Conservation (phyloP, 176 grass and related monocot species). For the Cocos nucifera region DNA sequence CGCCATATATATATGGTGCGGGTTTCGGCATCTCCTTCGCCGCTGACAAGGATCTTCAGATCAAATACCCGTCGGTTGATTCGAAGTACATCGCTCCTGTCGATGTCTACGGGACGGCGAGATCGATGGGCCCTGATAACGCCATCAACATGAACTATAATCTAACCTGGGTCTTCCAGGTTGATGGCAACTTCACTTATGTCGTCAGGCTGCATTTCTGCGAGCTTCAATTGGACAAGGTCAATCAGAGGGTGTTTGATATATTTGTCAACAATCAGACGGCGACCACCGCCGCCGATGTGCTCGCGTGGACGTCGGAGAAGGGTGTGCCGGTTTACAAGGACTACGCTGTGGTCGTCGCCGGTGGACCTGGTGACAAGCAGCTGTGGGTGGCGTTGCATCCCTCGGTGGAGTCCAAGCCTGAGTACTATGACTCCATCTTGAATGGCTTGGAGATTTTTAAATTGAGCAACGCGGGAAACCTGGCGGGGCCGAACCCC, state of each 20-base stretch:
- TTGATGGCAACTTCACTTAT: slow-evolving; percentile 13
- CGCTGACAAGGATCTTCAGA: not conserved
- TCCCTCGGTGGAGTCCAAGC: not conserved
- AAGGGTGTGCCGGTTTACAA: slow-evolving; percentile 3
- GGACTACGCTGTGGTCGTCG: slow-evolving; percentile 2
- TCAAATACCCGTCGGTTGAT: not conserved
- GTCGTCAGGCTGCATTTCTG: slow-evolving; percentile 12
- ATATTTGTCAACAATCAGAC: slow-evolving; percentile 11
- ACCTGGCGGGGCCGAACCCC: slow-evolving; percentile 10
- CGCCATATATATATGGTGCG: slow-evolving; percentile 7
- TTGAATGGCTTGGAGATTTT: slow-evolving; percentile 15
- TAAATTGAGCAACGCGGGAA: slow-evolving; percentile 1
- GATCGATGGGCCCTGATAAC: slow-evolving; percentile 3
- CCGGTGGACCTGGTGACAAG: not conserved
- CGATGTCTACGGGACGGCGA: slow-evolving; percentile 12
- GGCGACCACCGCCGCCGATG: not conserved
- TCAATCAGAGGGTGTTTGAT: slow-evolving; percentile 13
- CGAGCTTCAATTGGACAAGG: slow-evolving; percentile 9
- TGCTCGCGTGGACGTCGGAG: not conserved
- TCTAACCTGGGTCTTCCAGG: slow-evolving; percentile 8
- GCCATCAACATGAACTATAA: slow-evolving; percentile 7
- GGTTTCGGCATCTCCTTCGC: slow-evolving; percentile 6
- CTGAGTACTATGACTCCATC: slow-evolving; percentile 8
- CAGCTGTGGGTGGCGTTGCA: slow-evolving; percentile 11
- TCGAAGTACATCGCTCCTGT: not conserved